Percentiles rank a stretch among this genome's conserved stretches.
Conservation (phyloP, 495 filamentous ascomycete genomes). For the Hypomontagnella submonticulosa region DNA sequence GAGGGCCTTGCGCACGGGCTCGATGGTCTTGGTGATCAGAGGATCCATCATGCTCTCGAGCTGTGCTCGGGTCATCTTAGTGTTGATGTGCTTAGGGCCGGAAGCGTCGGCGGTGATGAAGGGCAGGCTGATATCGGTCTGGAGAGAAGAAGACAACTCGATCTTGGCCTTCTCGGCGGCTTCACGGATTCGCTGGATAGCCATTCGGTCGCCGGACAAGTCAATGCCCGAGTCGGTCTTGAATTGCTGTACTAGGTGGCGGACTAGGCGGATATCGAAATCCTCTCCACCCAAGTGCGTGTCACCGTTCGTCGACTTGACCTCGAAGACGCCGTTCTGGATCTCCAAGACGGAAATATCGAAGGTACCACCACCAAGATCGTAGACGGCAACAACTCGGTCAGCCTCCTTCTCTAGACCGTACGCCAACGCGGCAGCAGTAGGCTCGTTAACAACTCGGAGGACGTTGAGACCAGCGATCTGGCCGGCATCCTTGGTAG, state of each 20-base stretch:
- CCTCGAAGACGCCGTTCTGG: conserved; percentile 97
- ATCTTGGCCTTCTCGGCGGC: conserved; percentile 99
- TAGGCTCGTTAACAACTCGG: conserved; percentile 97
- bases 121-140: conserved; percentile 98
- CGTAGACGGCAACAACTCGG: conserved; percentile 93
- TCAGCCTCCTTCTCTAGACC: conserved; percentile 94
- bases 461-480: conserved; percentile 95
- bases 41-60: conserved; percentile 94
- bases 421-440: conserved; percentile 93
- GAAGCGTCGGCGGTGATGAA: conserved; percentile 97
- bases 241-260: conserved; percentile 93
- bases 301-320: conserved; percentile 99
- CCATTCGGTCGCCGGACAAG: conserved; percentile 94
- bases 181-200: conserved; percentile 98
- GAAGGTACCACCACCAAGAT: conserved; percentile 98
- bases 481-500: conserved; percentile 97
- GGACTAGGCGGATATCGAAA: conserved; percentile 96
- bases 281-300: conserved; percentile 98
- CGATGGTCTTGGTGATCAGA: conserved; percentile 84
- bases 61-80: conserved; percentile 90
- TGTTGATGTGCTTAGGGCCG: conserved; percentile 97
- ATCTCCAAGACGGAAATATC: conserved; percentile 98
- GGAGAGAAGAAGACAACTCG: conserved; percentile 93
- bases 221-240: conserved; percentile 96
- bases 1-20: conserved; percentile 95